phyloP scores from a whole-genome alignment of 2,329 filamentous ascomycete genomes.

The Beauveria sp. region DNA sequence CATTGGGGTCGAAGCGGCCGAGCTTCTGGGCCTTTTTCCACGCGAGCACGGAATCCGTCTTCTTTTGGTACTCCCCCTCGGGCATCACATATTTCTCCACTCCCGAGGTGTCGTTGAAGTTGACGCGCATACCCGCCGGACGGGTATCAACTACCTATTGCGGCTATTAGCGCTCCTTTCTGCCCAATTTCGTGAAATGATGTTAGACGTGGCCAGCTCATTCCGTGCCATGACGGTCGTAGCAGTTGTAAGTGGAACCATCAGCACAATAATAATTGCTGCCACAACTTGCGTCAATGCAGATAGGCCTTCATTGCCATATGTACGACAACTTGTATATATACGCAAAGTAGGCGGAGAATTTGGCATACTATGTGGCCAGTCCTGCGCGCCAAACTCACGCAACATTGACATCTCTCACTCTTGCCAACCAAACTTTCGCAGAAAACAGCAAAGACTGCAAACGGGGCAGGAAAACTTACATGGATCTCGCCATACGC shows the following conservation, averaged over 20 bases:
- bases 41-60: slow-evolving; percentile 79
- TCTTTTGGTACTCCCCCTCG: slow-evolving; percentile 75
- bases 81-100: slow-evolving; percentile 90
- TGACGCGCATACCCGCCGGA: slow-evolving; percentile 64
- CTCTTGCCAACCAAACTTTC: neutral
- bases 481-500: slow-evolving; percentile 75
- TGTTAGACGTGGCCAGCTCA: neutral
- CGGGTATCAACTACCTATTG: slow-evolving; percentile 70
- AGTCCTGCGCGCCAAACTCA: neutral
- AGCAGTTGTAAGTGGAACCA: neutral
- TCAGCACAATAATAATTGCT: neutral
- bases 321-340: neutral
- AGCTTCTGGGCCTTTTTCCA: slow-evolving; percentile 95
- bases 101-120: slow-evolving; percentile 72
- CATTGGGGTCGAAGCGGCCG: slow-evolving; percentile 89
- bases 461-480: slow-evolving; percentile 34
- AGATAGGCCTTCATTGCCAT: too few species aligned
- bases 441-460: neutral
- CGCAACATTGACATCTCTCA: too few species aligned
- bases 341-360: neutral
- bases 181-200: neutral
- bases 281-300: neutral
- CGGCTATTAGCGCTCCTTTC: slow-evolving; percentile 10
- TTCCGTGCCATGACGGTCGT: neutral
- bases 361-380: neutral